Evolutionary conservation across 2,329 filamentous ascomycete species (phyloP).

Genomic region (Purpureocillium takamizusanense): DNA sequence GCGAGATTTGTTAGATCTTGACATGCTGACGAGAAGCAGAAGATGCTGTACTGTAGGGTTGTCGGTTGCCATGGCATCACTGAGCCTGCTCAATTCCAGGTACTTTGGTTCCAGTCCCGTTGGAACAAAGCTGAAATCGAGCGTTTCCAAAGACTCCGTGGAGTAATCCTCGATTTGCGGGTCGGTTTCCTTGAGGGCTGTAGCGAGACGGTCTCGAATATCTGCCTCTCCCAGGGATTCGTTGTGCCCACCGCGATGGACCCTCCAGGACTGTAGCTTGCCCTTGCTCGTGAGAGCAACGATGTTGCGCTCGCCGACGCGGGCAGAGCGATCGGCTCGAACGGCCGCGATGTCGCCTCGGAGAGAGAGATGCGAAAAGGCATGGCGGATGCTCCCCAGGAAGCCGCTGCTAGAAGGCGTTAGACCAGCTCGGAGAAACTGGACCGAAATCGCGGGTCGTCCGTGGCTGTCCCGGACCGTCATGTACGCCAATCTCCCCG

Average conservation of each 20-base stretch:
- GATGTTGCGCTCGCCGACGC: constrained; percentile 76
- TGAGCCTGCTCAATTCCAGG: constrained; percentile 39
- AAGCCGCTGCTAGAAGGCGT: constrained; percentile 54
- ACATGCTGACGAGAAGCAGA: constrained; percentile 51
- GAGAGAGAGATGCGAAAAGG: constrained; percentile 59
- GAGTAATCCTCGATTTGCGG: constrained; percentile 38
- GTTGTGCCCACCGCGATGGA: constrained; percentile 80
- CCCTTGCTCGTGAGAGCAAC: constrained; percentile 72
- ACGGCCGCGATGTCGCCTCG: constrained; percentile 76
- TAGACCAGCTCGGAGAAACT: constrained; percentile 60
- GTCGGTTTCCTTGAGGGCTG: constrained; percentile 49
- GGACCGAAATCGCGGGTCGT: constrained; percentile 68
- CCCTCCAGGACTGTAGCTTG: constrained; percentile 74
- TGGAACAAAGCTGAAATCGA: constrained; percentile 70
- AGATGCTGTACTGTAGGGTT: constrained; percentile 48
- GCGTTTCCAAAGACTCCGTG: constrained; percentile 56
- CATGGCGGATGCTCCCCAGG: constrained; percentile 72
- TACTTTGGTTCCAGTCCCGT: constrained; percentile 42
- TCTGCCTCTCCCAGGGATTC: constrained; percentile 66
- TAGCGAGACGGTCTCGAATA: constrained; percentile 53
- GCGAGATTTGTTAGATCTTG: constrained; percentile 42
- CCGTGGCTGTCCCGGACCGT: constrained; percentile 81
- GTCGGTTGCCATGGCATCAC: constrained; percentile 38
- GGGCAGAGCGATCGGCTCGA: constrained; percentile 59
- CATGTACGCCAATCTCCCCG: constrained; percentile 78